Percentiles rank a stretch among this genome's conserved stretches.
These are phyloP conservation scores for Alternaria ventricosa DNA, from an alignment of 2,329 filamentous ascomycete genomes.

Conservation along the genomic window DNA sequence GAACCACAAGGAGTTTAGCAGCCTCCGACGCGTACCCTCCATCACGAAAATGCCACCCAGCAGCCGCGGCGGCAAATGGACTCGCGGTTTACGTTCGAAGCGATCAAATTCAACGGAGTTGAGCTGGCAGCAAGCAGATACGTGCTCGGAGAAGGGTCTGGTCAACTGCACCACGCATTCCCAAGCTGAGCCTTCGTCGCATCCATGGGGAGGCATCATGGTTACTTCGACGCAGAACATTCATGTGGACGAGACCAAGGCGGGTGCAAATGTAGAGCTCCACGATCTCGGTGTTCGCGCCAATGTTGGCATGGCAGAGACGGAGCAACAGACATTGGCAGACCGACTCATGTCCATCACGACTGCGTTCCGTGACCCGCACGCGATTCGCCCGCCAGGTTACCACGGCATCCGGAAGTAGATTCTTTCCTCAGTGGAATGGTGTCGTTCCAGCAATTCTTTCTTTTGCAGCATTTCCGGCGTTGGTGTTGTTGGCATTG, in stretches of 20 bases:
- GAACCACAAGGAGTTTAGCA: slow-evolving; percentile 56
- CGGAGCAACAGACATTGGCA: slow-evolving; percentile 51
- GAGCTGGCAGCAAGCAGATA: slow-evolving; percentile 31
- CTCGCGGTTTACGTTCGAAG: slow-evolving; percentile 16
- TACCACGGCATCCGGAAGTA: slow-evolving; percentile 18
- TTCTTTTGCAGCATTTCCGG: neutral
- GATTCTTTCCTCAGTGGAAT: neutral
- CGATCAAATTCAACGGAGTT: slow-evolving; percentile 14
- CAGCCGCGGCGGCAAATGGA: slow-evolving; percentile 21
- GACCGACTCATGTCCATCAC: slow-evolving; percentile 46
- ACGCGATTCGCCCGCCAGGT: slow-evolving; percentile 19
- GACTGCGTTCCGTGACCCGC: slow-evolving; percentile 35
- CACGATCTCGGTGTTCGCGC: slow-evolving; percentile 42
- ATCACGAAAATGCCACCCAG: slow-evolving; percentile 9
- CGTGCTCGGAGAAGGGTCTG: slow-evolving; percentile 40
- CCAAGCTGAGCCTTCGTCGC: slow-evolving; percentile 8
- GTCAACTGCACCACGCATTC: slow-evolving; percentile 19
- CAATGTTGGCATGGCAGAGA: slow-evolving; percentile 42
- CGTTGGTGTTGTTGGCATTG: neutral
- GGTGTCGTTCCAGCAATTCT: neutral
- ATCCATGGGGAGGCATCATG: slow-evolving; percentile 49
- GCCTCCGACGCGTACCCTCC: slow-evolving; percentile 36
- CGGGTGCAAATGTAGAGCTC: slow-evolving; percentile 34
- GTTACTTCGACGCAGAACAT: slow-evolving; percentile 47
- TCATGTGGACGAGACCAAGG: slow-evolving; percentile 35